A percentile compares a stretch with the other conserved stretches of the same genome.
These are phyloP conservation scores for Ploettnerulaceae sp. DNA, from an alignment of 2,329 filamentous ascomycete genomes.

Conservation along the genomic window DNA sequence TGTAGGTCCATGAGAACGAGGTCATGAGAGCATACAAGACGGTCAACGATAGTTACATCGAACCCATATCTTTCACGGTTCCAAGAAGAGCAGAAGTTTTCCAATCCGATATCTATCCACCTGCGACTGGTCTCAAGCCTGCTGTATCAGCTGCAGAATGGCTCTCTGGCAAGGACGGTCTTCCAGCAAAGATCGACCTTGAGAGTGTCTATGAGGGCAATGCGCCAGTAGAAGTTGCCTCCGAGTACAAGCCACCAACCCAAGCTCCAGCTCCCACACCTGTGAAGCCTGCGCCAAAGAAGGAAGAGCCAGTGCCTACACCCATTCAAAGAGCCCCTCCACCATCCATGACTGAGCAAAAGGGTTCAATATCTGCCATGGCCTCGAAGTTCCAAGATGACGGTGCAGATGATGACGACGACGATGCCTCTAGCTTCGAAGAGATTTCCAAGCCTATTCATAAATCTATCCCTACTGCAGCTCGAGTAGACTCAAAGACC, in stretches of 20 bases:
- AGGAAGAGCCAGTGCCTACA: slow-evolving; percentile 49
- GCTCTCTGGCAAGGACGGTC: slow-evolving; percentile 76
- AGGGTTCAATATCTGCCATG: slow-evolving; percentile 78
- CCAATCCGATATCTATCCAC: slow-evolving; percentile 95
- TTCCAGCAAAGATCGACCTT: slow-evolving; percentile 89
- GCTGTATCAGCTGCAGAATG: slow-evolving; percentile 78
- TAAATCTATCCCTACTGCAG: slow-evolving; percentile 41
- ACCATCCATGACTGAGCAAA: slow-evolving; percentile 76
- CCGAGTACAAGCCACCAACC: slow-evolving; percentile 59
- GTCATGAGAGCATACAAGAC: slow-evolving; percentile 96
- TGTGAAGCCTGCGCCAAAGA: slow-evolving; percentile 39
- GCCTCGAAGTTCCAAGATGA: slow-evolving; percentile 82
- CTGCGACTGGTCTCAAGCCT: slow-evolving; percentile 72
- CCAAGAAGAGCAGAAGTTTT: slow-evolving; percentile 89
- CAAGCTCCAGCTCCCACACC: slow-evolving; percentile 42
- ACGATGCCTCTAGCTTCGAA: slow-evolving; percentile 73
- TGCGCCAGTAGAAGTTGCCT: slow-evolving; percentile 69
- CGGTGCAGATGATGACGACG: slow-evolving; percentile 51
- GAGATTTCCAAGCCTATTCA: slow-evolving; percentile 73
- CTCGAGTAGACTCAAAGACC: slow-evolving; percentile 40
- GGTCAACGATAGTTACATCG: slow-evolving; percentile 88
- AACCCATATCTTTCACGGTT: slow-evolving; percentile 96
- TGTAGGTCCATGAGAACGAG: slow-evolving; percentile 86
- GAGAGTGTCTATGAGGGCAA: slow-evolving; percentile 86
- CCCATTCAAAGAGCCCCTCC: slow-evolving; percentile 49